Evolutionary conservation across 345 rosid genomes (phyloP).

Genomic region (Citrus inodora): DNA sequence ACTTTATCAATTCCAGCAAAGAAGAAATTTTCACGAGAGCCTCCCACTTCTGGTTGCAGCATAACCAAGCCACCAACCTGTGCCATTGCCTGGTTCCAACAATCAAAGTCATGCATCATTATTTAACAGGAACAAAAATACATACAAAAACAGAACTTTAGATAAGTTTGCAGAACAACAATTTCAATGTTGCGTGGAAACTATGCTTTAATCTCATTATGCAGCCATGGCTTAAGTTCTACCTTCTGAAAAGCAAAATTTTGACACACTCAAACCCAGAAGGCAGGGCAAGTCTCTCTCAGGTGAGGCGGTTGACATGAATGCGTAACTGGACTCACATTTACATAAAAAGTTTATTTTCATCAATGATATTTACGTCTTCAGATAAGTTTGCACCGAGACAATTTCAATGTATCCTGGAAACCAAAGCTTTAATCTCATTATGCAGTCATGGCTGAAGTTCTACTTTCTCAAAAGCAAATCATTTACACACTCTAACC

Average conservation of each 20-base stretch:
- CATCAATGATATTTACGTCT: no score
- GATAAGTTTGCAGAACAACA: neutral
- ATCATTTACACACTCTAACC: neutral
- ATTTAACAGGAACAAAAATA: neutral
- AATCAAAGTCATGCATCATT: neutral
- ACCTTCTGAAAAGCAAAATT: neutral
- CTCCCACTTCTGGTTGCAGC: constrained; percentile 96
- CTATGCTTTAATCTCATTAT: neutral
- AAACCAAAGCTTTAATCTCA: neutral
- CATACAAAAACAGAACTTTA: neutral
- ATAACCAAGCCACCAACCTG: constrained; percentile 92
- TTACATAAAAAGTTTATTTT: no score
- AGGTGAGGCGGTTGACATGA: no score
- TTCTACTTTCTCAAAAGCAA: neutral
- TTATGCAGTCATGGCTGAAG: neutral
- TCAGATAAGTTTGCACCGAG: neutral
- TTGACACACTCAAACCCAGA: no score
- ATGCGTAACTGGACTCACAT: no score
- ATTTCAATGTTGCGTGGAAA: neutral
- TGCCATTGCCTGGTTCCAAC: constrained; percentile 76
- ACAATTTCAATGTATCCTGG: neutral
- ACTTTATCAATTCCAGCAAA: constrained; percentile 93
- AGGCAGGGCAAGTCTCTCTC: no score
- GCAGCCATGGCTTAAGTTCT: neutral
- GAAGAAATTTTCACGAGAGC: constrained; percentile 75